phyloP scores from a whole-genome alignment of 225 moss, liverwort and hornwort species.

The Physcomitrellopsis africana region DNA sequence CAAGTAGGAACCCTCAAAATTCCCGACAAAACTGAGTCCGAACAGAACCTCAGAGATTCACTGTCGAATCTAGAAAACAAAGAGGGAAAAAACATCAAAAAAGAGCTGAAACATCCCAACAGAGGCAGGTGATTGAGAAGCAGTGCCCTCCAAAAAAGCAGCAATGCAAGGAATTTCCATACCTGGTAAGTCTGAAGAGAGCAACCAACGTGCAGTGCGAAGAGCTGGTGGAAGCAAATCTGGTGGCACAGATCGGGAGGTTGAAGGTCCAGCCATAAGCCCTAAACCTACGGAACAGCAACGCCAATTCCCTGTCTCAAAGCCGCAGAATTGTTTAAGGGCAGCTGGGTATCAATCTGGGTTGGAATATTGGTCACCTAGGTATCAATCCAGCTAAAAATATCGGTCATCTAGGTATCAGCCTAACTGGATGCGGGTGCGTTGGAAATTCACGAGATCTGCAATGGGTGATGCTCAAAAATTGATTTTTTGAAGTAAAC shows the following conservation, averaged over 20 bases:
- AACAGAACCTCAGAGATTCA: background rate
- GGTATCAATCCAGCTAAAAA: no score
- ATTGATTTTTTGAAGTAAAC: no score
- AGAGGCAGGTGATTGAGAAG: background rate
- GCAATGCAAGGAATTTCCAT: background rate
- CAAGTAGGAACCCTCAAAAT: background rate
- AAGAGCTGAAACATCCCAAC: background rate
- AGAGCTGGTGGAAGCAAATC: background rate
- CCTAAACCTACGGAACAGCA: conserved; percentile 23
- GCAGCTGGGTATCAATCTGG: no score
- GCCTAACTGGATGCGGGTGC: no score
- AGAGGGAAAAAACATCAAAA: background rate
- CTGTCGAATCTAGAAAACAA: background rate
- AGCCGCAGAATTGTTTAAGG: no score
- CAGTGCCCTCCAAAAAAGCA: background rate
- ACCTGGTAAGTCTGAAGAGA: conserved; percentile 1
- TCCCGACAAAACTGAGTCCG: background rate
- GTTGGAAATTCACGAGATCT: no score
- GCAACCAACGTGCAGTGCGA: background rate
- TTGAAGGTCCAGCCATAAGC: background rate
- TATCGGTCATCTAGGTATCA: no score
- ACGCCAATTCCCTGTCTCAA: no score
- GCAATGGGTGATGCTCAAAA: no score
- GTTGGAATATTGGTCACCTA: no score
- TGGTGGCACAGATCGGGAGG: background rate